Base-by-base conservation (phyloP, 495 filamentous ascomycete species). In the Neurospora sp. region DNA sequence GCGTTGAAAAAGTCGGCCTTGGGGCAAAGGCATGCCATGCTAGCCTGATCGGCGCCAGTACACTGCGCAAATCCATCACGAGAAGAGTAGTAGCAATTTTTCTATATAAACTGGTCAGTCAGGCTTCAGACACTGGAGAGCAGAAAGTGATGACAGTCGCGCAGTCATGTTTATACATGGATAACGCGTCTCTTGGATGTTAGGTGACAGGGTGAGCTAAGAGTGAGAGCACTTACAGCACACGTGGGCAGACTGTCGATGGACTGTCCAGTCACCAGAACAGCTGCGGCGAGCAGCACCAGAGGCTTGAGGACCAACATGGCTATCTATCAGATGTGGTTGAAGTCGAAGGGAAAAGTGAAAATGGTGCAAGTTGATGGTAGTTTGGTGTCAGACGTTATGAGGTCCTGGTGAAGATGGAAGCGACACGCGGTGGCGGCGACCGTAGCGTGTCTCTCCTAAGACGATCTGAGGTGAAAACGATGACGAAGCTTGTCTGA, bases 21-120 rank as follows among this genome's bases (percentile, higher is more conserved):
- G 42, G 66, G 24, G 74, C 81, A 83, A 19, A 83, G 54, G 62
- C 81, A 83, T 34, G 48, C 38, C 4, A 77, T 31, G 34, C 77
- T 73, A 37, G 13, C 54, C 28, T 40, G 59, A 2, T 74, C 74
- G 7, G 74, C 71, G 48, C 81, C 81, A 37, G 48, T 73, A 19
- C 71, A 77, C 4, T 13, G 10, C 31, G 54, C 73, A 7, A 72
- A 74, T 9, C 74, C 31, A 11, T 48, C 73, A 19, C 74, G 13
- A 19, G 70, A 45, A n/a, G 69, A 38, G 69, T 73, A 71, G 39
- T 74, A 74, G 42, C 80, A 82, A 17, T 45, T 28, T 77, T 73
- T 69, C 80, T 82, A 71, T 82, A 71, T 42, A 5, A 9, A 19
- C 13, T 9, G 6, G 78, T 81, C 71, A 79, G 79, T 40, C 17